Base-by-base conservation (phyloP, 805 yeast genomes). In the Suhomyces tanzawaensis region DNA sequence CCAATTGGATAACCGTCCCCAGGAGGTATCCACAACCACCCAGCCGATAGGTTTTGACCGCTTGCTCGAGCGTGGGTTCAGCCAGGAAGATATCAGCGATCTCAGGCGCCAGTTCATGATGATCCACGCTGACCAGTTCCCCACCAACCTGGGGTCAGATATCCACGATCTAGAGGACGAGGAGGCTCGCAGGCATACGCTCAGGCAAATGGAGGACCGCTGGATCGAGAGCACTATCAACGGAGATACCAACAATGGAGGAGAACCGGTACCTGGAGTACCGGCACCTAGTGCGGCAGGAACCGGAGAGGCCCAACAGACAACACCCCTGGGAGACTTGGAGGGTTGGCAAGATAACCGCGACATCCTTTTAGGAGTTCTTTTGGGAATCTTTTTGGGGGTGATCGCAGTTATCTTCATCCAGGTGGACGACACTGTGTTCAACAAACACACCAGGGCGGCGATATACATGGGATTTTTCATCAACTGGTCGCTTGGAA, bases 31-130 rank as follows among this genome's bases (percentile, higher is more conserved):
- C 2, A 79, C 85, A 0, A 51, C 55, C 4, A 87, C 86, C 1
- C 89, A 87, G 11, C 81, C 82, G 3, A 75, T 81, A 12, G 96
- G 97, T 2, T 87, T 90, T 57, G 96, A 90, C 58, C 64, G 96
- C 29, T 66, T 90, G 36, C 69, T 89, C 13, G 77, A 80, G 22
- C 90, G 89, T 30, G 97, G 97, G 7, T 86, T 90, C 54, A 73
- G 85, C 4, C 85, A 78, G 22, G 83, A 78, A 42, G 97, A 90
- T 49, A 77, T 90, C 19, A 69, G 69, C 29, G 81, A 81, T 39
- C 60, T 90, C 42, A 71, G 96, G 42, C 64, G 74, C 36, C 96
- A 89, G 57, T 89, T 90, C 53, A 74, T 77, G 41, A 71, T 72
- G 40, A 69, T 89, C 2, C 85, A 86, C 57, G 86, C 86, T 27